phyloP scores from a whole-genome alignment of 257 asterid genomes.

The Ilex asprella region DNA sequence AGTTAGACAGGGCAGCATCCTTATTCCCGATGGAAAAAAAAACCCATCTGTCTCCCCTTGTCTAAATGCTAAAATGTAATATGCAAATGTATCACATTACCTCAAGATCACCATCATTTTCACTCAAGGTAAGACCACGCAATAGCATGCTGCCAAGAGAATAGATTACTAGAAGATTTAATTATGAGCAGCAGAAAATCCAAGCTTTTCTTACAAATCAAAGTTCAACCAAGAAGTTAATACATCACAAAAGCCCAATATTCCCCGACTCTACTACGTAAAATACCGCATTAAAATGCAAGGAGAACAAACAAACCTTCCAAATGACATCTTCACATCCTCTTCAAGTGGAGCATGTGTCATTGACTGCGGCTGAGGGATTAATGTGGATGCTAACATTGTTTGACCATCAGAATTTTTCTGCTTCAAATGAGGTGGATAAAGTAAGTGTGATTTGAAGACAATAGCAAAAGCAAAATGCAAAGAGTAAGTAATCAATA shows the following conservation, averaged over 20 bases:
- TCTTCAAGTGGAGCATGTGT: slow-evolving; percentile 68
- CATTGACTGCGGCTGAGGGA: slow-evolving; percentile 67
- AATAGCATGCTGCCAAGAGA: slow-evolving; percentile 75
- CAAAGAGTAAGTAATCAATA: no score
- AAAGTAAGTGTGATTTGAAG: slow-evolving; percentile 4
- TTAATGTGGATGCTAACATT: slow-evolving; percentile 82
- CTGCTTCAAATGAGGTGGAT: slow-evolving; percentile 34
- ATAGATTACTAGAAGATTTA: slow-evolving; percentile 12
- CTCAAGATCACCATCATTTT: slow-evolving; percentile 92
- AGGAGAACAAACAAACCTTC: slow-evolving; percentile 42
- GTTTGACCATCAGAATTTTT: slow-evolving; percentile 83
- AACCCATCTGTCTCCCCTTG: no score
- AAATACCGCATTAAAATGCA: no score
- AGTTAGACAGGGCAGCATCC: slow-evolving; percentile 5
- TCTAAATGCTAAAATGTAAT: no score
- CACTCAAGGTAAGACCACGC: slow-evolving; percentile 77
- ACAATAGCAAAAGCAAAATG: not conserved
- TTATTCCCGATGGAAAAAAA: not conserved
- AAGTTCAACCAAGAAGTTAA: no score
- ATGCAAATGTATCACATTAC: slow-evolving; percentile 25
- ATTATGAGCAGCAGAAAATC: slow-evolving; percentile 11
- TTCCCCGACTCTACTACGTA: no score
- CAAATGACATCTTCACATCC: slow-evolving; percentile 91
- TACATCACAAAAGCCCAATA: no score
- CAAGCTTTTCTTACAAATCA: no score